A percentile compares a stretch with the other conserved stretches of the same genome.
phyloP scores from a whole-genome alignment of 2,329 filamentous ascomycete species.

The Conoideocrella luteorostrata region DNA sequence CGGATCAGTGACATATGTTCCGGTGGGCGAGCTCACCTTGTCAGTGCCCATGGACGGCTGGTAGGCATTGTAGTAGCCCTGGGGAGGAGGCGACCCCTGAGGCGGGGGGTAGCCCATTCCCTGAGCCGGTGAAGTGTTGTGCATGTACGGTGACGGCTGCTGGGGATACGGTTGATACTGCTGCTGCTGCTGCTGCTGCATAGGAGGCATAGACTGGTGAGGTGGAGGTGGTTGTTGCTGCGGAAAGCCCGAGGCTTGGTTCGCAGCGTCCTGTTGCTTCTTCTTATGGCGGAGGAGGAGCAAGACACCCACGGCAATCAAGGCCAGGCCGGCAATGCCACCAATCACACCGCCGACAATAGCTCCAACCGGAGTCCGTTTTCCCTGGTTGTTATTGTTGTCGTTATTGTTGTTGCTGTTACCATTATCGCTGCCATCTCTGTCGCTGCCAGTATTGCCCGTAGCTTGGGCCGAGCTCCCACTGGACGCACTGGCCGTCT shows the following conservation, averaged over 20 bases:
- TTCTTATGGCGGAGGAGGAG: constrained; percentile 5
- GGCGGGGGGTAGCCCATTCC: constrained; percentile 2
- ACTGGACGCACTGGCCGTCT: background rate
- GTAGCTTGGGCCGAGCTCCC: background rate
- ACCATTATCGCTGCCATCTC: background rate
- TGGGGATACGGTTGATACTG: too few relatives aligned
- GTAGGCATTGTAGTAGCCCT: background rate
- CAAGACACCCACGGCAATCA: background rate
- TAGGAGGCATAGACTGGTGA: background rate
- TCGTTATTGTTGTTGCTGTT: background rate
- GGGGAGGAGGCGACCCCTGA: background rate
- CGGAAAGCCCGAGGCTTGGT: background rate
- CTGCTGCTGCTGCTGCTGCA: background rate
- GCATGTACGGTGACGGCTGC: background rate
- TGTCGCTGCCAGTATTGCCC: background rate
- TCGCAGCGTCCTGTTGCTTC: background rate
- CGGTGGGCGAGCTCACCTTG: constrained; percentile 1
- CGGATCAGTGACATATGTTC: background rate
- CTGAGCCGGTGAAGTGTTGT: background rate
- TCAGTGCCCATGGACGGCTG: background rate
- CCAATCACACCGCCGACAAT: constrained; percentile 2
- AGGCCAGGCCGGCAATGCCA: background rate
- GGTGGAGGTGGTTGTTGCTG: background rate
- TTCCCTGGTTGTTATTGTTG: background rate
- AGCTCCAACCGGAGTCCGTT: background rate